Conservation (phyloP, 2,329 filamentous ascomycete genomes). For the Hansfordia pulvinata region DNA sequence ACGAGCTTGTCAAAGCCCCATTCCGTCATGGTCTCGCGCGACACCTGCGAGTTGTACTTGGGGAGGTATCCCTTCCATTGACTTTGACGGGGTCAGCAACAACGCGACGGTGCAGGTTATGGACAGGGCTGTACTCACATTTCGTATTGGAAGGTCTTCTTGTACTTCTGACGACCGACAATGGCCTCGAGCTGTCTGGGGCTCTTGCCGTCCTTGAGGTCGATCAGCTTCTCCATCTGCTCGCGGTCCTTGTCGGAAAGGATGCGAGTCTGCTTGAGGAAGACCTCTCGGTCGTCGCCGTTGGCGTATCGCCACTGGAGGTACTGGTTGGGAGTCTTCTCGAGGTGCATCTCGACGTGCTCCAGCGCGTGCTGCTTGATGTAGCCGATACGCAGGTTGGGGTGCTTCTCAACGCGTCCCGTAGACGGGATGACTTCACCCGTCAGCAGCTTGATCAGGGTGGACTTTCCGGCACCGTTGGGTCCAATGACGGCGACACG, state of each 20-base stretch:
- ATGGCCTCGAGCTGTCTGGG: slow-evolving; percentile 69
- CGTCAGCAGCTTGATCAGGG: slow-evolving; percentile 92
- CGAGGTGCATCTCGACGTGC: slow-evolving; percentile 98
- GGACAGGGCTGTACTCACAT: slow-evolving; percentile 40
- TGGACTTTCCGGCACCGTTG: slow-evolving; percentile 97
- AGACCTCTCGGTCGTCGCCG: slow-evolving; percentile 90
- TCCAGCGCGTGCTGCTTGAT: slow-evolving; percentile 99
- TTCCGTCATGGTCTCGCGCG: slow-evolving; percentile 77
- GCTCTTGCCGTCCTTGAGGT: slow-evolving; percentile 72
- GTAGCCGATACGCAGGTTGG: slow-evolving; percentile 96
- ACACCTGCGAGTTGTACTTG: slow-evolving; percentile 87
- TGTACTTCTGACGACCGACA: slow-evolving; percentile 95
- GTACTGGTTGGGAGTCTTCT: slow-evolving; percentile 98
- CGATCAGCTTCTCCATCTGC: slow-evolving; percentile 85
- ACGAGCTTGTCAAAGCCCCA: slow-evolving; percentile 86
- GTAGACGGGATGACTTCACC: slow-evolving; percentile 74
- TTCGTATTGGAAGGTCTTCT: slow-evolving; percentile 99
- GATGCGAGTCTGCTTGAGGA: slow-evolving; percentile 93
- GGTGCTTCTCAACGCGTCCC: slow-evolving; percentile 94
- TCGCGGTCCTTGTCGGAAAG: slow-evolving; percentile 72
- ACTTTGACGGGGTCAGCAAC: slow-evolving; percentile 24
- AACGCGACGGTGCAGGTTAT: background rate
- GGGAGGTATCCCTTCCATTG: slow-evolving; percentile 86
- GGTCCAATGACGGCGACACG: slow-evolving; percentile 92
- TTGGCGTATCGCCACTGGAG: slow-evolving; percentile 97